phyloP scores from a whole-genome alignment of 768 basidiomycete genomes.

The Psilocybe cubensis region DNA sequence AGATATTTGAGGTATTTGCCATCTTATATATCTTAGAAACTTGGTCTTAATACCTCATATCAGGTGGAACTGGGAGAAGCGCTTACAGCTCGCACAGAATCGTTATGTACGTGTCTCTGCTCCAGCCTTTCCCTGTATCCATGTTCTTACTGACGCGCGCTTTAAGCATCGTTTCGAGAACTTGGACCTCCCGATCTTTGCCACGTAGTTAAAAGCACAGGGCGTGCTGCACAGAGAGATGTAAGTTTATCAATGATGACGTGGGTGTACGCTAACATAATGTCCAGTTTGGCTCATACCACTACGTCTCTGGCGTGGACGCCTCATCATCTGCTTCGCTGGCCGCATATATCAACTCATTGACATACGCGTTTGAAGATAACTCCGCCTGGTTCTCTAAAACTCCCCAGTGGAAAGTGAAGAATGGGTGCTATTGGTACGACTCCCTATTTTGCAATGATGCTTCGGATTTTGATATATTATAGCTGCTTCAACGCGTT shows the following conservation, averaged over 20 bases:
- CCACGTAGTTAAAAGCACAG: constrained; percentile 92
- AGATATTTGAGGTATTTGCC: constrained; percentile 84
- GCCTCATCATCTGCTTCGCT: constrained; percentile 97
- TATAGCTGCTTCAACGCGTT: constrained; percentile 96
- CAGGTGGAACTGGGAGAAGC: constrained; percentile 92
- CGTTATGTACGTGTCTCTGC: constrained; percentile 74
- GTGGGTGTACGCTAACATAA: constrained; percentile 9
- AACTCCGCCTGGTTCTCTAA: constrained; percentile 91
- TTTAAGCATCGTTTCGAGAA: constrained; percentile 89
- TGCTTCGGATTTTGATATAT: background rate
- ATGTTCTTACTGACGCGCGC: constrained; percentile 24
- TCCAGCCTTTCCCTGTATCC: too few species aligned
- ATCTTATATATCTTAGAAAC: background rate
- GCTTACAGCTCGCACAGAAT: constrained; percentile 88
- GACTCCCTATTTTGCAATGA: constrained; percentile 24
- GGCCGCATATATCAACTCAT: constrained; percentile 97
- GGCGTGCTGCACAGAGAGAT: constrained; percentile 83
- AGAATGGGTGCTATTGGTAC: constrained; percentile 92
- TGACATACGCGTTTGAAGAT: constrained; percentile 96
- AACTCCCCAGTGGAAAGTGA: constrained; percentile 84
- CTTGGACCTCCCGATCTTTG: constrained; percentile 97
- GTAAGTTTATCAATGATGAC: constrained; percentile 50
- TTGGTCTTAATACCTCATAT: constrained; percentile 11
- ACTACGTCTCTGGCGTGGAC: constrained; percentile 98
- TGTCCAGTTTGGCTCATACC: constrained; percentile 88